Base-by-base conservation (phyloP, 208 protist species). In the Kentomonas sorsogonicus region DNA sequence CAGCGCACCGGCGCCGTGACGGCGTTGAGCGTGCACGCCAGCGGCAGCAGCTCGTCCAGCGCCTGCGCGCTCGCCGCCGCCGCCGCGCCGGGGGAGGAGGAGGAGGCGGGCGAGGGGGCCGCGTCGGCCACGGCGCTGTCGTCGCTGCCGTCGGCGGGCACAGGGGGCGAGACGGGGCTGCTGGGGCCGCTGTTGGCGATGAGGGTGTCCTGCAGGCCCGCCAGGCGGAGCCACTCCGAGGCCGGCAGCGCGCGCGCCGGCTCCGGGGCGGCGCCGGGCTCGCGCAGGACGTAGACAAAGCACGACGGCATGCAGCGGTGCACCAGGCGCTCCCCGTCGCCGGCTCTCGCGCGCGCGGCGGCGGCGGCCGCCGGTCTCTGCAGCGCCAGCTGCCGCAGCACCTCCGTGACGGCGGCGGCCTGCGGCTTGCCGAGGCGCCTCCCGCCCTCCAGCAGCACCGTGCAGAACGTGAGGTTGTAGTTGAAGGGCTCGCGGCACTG, bases 271-370 rank as follows among this genome's bases (percentile, higher is more conserved):
- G n/a, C n/a, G n/a, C n/a, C n/a, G n/a, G n/a, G n/a, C n/a, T n/a
- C n/a, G n/a, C n/a, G n/a, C 13, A 72, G 43, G 5, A 60, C 68
- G 62, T 93, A 93, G 34, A 78, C 63, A 66, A 90, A 93, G 44
- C 77, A 59, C 31, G 74, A 51, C 13, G 55, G 63, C 5, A 58
- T 69, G 38, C 51, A 45, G 9, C 66, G 70, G 40, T 79, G 65
- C 16, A 72, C 53, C 0, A 66, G 79, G 25, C 66, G 65, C 4
- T 79, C 69, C 40, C 78, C 43, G 26, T 60, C 54, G 16, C 80
- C 82, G 30, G 78, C 53, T 62, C 83, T 90, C 57, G 77, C 66
- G 20, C 66, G 62, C 43, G 86, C 52, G 27, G 80, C 72, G 26
- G 62, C 56, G 20, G 60, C 48, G 20, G 59, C 23, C 18, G 83